A percentile compares a stretch with the other conserved stretches of the same genome.
These are phyloP conservation scores for Fistulifera pelliculosa DNA, from an alignment of 108 stramenopile species.

Conservation along the genomic window DNA sequence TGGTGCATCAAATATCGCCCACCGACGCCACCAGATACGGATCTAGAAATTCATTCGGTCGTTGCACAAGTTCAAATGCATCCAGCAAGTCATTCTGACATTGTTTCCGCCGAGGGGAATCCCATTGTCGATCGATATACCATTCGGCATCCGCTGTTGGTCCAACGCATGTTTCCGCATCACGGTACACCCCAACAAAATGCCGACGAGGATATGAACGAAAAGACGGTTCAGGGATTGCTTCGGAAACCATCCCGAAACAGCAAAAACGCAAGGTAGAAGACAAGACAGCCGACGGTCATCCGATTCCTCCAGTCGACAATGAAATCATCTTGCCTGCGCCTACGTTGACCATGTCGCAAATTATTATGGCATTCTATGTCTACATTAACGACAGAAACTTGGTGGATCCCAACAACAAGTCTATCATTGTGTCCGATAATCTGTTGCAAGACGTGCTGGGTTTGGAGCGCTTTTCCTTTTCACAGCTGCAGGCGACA, in stretches of 20 bases:
- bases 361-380: constrained; percentile 46
- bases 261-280: constrained; percentile 6
- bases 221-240: not conserved
- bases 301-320: constrained; percentile 12
- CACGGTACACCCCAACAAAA: constrained; percentile 9
- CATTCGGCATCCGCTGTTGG: constrained; percentile 45
- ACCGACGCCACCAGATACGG: constrained; percentile 26
- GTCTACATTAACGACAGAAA: constrained; percentile 51
- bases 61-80: constrained; percentile 4
- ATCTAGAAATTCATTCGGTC: constrained; percentile 28
- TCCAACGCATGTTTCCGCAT: constrained; percentile 51
- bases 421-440: constrained; percentile 52
- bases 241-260: not conserved
- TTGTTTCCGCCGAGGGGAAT: too few relatives aligned
- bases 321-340: constrained; percentile 57
- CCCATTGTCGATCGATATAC: not conserved
- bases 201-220: not conserved
- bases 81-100: not conserved
- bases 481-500: constrained; percentile 40
- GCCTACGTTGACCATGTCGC: constrained; percentile 51
- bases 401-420: constrained; percentile 45
- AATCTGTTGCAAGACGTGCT: constrained; percentile 43
- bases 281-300: not conserved
- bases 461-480: constrained; percentile 54
- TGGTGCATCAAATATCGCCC: constrained; percentile 36